These are phyloP conservation scores for Rubroboletus satanas DNA, from an alignment of 768 basidiomycete species.

Conservation along the genomic window DNA sequence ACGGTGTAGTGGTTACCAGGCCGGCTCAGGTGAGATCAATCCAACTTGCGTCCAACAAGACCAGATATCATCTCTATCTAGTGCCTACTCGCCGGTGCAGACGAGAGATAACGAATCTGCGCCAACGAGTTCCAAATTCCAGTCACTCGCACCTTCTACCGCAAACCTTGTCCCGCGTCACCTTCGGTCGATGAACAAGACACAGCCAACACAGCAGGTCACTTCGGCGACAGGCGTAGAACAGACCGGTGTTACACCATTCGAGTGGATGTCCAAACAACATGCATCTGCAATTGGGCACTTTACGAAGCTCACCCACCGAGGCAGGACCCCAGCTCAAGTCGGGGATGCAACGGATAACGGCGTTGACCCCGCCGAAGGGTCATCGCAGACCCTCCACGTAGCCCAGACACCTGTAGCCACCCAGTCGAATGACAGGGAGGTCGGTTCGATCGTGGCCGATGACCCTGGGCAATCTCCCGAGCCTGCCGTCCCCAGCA, in stretches of 20 bases:
- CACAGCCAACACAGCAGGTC: conserved; percentile 14
- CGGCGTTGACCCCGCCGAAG: conserved; percentile 4
- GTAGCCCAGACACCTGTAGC: conserved; percentile 7
- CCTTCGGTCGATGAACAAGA: conserved; percentile 22
- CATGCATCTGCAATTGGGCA: conserved; percentile 12
- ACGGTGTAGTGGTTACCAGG: not conserved
- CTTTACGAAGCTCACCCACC: conserved; percentile 18
- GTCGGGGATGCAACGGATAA: not conserved
- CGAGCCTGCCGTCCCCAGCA: conserved; percentile 32
- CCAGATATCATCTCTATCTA: not conserved
- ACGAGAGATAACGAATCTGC: conserved; percentile 7
- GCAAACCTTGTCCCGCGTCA: conserved; percentile 7
- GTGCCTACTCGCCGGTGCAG: not conserved
- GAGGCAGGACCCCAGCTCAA: conserved; percentile 3
- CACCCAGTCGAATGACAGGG: not conserved
- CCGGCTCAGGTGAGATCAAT: not conserved
- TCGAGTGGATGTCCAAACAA: conserved; percentile 14
- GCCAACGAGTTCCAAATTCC: not conserved
- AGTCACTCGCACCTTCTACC: not conserved
- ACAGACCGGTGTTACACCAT: conserved; percentile 1
- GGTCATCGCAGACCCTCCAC: conserved; percentile 2
- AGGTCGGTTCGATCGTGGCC: conserved; percentile 1
- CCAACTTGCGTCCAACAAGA: not conserved
- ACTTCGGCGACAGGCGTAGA: conserved; percentile 3
- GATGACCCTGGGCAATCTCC: conserved; percentile 23